These are phyloP conservation scores for Monosporozyma aerobia DNA, from an alignment of 805 yeast genomes.

Conservation along the genomic window DNA sequence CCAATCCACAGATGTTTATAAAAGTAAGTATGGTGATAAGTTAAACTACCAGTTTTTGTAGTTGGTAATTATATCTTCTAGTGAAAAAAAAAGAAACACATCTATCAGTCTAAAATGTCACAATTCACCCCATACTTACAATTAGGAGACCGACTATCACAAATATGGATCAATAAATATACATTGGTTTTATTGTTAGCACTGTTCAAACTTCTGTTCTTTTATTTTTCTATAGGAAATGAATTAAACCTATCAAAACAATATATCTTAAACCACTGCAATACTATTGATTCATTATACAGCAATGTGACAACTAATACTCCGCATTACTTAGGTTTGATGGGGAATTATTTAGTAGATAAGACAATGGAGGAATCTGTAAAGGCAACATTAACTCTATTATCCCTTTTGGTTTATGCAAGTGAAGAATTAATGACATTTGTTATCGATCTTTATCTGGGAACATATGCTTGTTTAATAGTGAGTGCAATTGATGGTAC, in stretches of 20 bases:
- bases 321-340: conserved; percentile 48
- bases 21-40: not conserved
- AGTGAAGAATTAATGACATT: conserved; percentile 54
- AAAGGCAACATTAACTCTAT: conserved; percentile 34
- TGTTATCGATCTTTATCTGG: conserved; percentile 62
- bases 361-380: conserved; percentile 41
- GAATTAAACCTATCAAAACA: conserved; percentile 35
- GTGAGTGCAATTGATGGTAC: conserved; percentile 67
- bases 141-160: conserved; percentile 48
- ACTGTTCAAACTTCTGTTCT: conserved; percentile 51
- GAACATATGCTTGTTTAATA: conserved; percentile 79
- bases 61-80: too few species aligned
- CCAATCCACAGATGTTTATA: not conserved
- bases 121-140: conserved; percentile 32
- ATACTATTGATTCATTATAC: conserved; percentile 34
- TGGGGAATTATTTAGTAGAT: conserved; percentile 46
- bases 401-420: conserved; percentile 44
- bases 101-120: not conserved
- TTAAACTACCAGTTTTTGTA: too few species aligned
- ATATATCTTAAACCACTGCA: conserved; percentile 39
- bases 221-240: conserved; percentile 38
- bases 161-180: conserved; percentile 57
- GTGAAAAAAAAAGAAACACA: too few species aligned
- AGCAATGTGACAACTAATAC: conserved; percentile 32
- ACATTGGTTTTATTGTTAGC: conserved; percentile 49